Evolutionary conservation across 2,329 filamentous ascomycete species (phyloP), one percentile per base, ranked within the genome.

Genomic region (Verticillium longisporum): DNA sequence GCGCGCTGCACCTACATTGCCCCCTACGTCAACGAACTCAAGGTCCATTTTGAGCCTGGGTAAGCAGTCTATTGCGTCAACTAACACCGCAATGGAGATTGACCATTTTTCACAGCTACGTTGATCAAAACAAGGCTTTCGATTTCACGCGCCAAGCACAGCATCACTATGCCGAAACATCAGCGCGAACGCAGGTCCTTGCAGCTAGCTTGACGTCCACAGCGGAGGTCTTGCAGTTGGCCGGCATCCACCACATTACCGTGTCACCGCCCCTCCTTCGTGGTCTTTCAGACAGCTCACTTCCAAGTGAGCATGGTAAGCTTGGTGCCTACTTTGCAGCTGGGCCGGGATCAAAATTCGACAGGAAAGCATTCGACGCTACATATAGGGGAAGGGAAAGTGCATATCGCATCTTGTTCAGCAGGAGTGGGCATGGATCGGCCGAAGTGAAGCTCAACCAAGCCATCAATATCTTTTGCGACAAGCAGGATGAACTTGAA

Each of bases 1-100:
- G 82, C 79, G 0, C 77, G 79, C 4, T 88, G 85, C 65, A 80
- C 79, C 0, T 88, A 88, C 66, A 83, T 89, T 54, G 84, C 86
- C 0, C 86, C 87, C 0, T 89, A 88, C 63, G 83, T 88, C 34
- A 88, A 88, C 67, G 85, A 88, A 65, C 73, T 89, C 50, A 82
- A 81, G 64, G 86, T 87, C 5, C 85, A 88, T 66, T 84, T 87
- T 61, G 81, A 84, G 53, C 67, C 73, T 13, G 74, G 71, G 77
- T 83, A 69, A 65, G 72, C 68, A 2, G 4, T 14, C 34, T n/a
- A n/a, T 31, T 10, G 10, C 7, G 26, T 36, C 21, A 15, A 5
- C 14, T 15, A 15, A 32, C 9, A n/a, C 38, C n/a, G 38, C 7
- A 14, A 15, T 3, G 7, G 15, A 41, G 13, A 15, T n/a, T 18